Evolutionary conservation across 1,284 basidiomycete species (phyloP), one percentile per base, ranked within the genome.

Genomic region (Sporisorium graminicola): DNA sequence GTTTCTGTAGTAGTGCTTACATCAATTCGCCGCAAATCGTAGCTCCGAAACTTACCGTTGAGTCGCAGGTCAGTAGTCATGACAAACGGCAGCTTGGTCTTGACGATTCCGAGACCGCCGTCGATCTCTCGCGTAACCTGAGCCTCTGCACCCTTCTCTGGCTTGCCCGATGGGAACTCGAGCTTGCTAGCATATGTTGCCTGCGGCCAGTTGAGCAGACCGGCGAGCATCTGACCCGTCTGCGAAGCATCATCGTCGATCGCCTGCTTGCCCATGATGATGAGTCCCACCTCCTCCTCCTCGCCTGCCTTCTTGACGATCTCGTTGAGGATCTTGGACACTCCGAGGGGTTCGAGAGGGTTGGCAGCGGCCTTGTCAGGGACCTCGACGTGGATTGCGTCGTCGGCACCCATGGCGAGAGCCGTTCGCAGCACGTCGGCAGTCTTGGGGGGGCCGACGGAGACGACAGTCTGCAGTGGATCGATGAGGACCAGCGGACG

Each of bases 251-350:
- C 96, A 81, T 97, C 95, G 87, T 99, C 96, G 80, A 99, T 99
- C 13, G 96, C 93, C 87, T 99, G 96, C 88, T 99, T 99, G n/a
- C 97, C 96, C 87, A 98, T 90, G 74, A 99, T 95, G 59, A 99
- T 92, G 65, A 99, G 82, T 82, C 98, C 95, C 3, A 93, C 89
- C 37, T 89, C 88, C 54, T 86, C 84, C 50, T 82, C 78, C 69
- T 90, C 89, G 76, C 91, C 88, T 79, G 92, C 89, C 54, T 90
- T 90, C 65, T 91, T 89, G 65, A 98, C 91, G 73, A 96, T 82
- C 6, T 92, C 92, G 58, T 90, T 89, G 71, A 99, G 89, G 2
- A 92, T 90, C 86, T 94, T 94, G 46, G 95, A 94, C 46, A 98
- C 90, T 6, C 92, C 91, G 35, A 95, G 89, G 13, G 94, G 94